A percentile compares a stretch with the other conserved stretches of the same genome.
These are phyloP conservation scores for Solanum stenotomum DNA, from an alignment of 257 asterid genomes.

Conservation along the genomic window DNA sequence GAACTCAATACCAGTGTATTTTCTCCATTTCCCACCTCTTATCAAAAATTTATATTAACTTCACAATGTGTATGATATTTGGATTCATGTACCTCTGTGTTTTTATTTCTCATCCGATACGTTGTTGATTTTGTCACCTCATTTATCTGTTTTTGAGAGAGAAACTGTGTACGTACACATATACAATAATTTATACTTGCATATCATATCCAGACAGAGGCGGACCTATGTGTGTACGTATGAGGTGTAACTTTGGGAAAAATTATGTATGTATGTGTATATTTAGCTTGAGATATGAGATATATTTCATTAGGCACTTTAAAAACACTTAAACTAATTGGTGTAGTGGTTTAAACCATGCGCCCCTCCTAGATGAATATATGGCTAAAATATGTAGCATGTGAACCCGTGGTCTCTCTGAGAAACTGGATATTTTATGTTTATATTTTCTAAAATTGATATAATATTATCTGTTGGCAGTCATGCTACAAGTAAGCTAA, in stretches of 20 bases:
- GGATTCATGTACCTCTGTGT: not conserved
- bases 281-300: not conserved
- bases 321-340: not conserved
- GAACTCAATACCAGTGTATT: constrained; percentile 50
- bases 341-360: not conserved
- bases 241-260: not conserved
- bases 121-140: not conserved
- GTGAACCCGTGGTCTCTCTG: not conserved
- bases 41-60: not conserved
- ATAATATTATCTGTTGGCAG: not conserved
- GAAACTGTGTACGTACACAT: not conserved
- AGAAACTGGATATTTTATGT: not conserved
- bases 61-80: not conserved
- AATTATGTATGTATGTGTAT: not conserved
- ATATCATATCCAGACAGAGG: not conserved
- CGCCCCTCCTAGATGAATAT: not conserved
- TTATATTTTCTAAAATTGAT: not conserved
- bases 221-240: not conserved
- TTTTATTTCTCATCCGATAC: not conserved
- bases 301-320: too few species aligned
- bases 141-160: not conserved
- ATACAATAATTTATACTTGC: not conserved
- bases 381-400: not conserved
- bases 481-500: not conserved
- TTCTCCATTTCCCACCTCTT: not conserved